Conservation (phyloP, 225 moss, liverwort and hornwort species). For the Straminergon stramineum region DNA sequence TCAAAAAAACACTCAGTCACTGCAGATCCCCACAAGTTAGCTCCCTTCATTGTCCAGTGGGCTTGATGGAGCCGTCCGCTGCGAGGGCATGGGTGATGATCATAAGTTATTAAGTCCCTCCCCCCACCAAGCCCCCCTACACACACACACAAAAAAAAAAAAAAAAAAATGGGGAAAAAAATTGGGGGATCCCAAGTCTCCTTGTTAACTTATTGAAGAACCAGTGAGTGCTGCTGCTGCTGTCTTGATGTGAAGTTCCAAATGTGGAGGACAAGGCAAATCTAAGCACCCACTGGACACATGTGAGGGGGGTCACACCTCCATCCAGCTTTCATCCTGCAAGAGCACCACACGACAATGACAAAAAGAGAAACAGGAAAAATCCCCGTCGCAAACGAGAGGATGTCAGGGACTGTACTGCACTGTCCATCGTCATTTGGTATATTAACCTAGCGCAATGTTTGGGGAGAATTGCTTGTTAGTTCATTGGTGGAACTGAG, state of each 20-base stretch:
- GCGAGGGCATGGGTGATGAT: too few species aligned
- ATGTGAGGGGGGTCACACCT: background rate
- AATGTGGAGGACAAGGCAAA: background rate
- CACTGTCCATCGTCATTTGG: too few species aligned
- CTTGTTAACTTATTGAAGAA: background rate
- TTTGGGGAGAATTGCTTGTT: too few species aligned
- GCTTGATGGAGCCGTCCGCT: fast-evolving
- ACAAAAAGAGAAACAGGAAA: background rate
- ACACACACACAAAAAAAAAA: too few species aligned
- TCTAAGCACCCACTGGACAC: background rate
- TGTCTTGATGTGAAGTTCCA: background rate
- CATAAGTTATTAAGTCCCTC: background rate
- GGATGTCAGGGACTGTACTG: background rate
- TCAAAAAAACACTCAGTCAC: background rate
- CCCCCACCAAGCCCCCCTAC: too few species aligned
- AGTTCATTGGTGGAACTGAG: too few species aligned
- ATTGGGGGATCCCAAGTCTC: background rate
- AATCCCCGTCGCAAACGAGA: background rate
- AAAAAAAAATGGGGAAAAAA: too few species aligned
- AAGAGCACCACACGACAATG: background rate
- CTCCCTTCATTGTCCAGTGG: background rate
- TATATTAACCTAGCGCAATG: too few species aligned
- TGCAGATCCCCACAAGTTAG: background rate
- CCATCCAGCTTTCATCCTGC: background rate
- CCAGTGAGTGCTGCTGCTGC: too few species aligned